These are phyloP conservation scores for Ceratobasidium papillatum DNA, from an alignment of 1,284 basidiomycete genomes.

Conservation along the genomic window DNA sequence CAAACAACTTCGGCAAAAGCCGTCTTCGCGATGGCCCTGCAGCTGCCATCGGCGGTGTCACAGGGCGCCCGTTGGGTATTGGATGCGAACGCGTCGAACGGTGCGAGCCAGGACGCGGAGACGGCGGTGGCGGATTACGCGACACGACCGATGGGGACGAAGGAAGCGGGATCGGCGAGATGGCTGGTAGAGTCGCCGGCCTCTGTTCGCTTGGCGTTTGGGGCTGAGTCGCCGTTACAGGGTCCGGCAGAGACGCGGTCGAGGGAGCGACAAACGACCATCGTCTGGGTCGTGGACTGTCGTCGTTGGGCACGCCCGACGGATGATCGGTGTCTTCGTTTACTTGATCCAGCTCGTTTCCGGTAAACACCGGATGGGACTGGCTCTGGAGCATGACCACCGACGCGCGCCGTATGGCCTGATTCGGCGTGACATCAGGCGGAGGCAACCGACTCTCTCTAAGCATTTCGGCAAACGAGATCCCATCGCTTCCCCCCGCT, in stretches of 20 bases:
- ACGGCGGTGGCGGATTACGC: constrained; percentile 17
- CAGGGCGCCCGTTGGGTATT: background rate
- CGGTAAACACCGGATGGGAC: constrained; percentile 5
- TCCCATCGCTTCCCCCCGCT: constrained; percentile 61
- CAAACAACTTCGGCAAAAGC: constrained; percentile 74
- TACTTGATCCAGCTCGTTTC: constrained; percentile 1
- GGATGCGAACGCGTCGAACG: constrained; percentile 28
- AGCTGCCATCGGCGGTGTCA: background rate
- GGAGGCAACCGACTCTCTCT: constrained; percentile 80
- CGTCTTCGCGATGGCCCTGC: constrained; percentile 53
- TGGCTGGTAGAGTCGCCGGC: background rate
- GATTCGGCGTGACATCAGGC: constrained; percentile 60
- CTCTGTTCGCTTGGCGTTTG: background rate
- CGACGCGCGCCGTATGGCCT: constrained; percentile 10
- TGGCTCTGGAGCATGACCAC: constrained; percentile 29
- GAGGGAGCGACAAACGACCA: constrained; percentile 36
- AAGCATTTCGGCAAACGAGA: constrained; percentile 74
- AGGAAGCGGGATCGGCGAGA: constrained; percentile 5
- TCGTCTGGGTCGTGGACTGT: constrained; percentile 7
- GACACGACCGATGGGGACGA: background rate
- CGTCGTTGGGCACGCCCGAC: background rate
- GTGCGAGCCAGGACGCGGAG: constrained; percentile 32
- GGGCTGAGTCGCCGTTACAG: constrained; percentile 37
- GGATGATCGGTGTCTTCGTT: constrained; percentile 15
- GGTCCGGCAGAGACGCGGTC: constrained; percentile 40